phyloP scores from a whole-genome alignment of 2,329 filamentous ascomycete genomes.

The Penicillium sp. region DNA sequence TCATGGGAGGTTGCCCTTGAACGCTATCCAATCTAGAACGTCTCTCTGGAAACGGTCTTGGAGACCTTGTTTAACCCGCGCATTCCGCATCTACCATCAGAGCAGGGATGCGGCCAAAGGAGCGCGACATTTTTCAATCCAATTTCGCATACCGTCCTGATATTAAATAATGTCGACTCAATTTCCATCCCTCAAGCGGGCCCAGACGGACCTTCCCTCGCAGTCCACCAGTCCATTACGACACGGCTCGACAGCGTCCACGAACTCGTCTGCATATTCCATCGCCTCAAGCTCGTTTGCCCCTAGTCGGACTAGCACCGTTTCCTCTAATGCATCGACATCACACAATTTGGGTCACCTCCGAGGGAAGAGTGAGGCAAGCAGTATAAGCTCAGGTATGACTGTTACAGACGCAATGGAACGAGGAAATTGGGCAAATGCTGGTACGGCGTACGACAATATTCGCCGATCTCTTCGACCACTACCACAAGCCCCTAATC shows the following conservation, averaged over 20 bases:
- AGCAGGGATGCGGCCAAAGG: constrained; percentile 43
- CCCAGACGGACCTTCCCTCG: constrained; percentile 41
- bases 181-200: constrained; percentile 36
- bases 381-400: constrained; percentile 50
- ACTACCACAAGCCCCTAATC: constrained; percentile 63
- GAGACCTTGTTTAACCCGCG: constrained; percentile 6
- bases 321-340: constrained; percentile 70
- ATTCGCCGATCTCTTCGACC: constrained; percentile 75
- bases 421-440: constrained; percentile 34
- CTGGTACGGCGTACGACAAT: constrained; percentile 67
- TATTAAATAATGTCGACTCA: constrained; percentile 41
- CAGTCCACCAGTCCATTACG: constrained; percentile 49
- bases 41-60: not conserved
- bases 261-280: constrained; percentile 54
- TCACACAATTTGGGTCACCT: constrained; percentile 57
- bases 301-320: constrained; percentile 64
- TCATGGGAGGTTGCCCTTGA: constrained; percentile 12
- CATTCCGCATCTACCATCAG: constrained; percentile 28
- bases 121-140: constrained; percentile 27
- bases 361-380: constrained; percentile 72
- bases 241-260: constrained; percentile 56
- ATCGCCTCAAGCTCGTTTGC: constrained; percentile 48
- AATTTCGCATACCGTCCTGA: constrained; percentile 31
- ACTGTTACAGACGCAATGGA: constrained; percentile 22
- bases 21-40: not conserved